Evolutionary conservation across 2,329 filamentous ascomycete genomes (phyloP).

Genomic region (Fusarium continuum): DNA sequence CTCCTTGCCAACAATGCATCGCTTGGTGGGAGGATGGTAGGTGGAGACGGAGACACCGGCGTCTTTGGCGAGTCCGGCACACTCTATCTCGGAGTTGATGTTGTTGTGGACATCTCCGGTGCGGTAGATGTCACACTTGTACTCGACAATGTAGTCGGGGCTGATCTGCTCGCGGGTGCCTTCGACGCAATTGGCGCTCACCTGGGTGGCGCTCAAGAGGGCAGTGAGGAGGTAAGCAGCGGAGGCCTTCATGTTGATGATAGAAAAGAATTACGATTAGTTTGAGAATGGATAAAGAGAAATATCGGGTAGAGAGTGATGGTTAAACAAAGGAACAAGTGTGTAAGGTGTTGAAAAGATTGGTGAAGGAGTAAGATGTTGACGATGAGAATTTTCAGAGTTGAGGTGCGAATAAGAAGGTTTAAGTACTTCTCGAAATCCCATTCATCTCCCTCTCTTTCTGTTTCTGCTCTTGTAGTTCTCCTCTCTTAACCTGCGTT

Average conservation of each 20-base stretch:
- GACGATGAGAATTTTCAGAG: neutral
- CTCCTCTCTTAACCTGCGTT: too few relatives aligned
- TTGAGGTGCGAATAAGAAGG: neutral
- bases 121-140: neutral
- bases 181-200: neutral
- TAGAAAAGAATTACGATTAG: neutral
- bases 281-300: too few relatives aligned
- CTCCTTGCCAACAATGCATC: neutral
- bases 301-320: neutral
- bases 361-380: neutral
- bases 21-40: neutral
- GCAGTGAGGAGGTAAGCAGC: neutral
- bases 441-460: neutral
- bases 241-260: neutral
- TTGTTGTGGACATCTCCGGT: neutral
- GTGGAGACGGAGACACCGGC: neutral
- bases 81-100: neutral
- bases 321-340: neutral
- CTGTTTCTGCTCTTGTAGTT: too few relatives aligned
- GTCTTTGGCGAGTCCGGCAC: neutral
- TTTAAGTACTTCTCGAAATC: neutral
- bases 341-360: neutral
- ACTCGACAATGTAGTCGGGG: neutral
- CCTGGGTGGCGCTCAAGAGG: neutral
- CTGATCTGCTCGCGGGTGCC: neutral